Evolutionary conservation across 208 protist genomes (phyloP), one percentile per base, ranked within the genome.

Genomic region (Blechomonas ayalai): DNA sequence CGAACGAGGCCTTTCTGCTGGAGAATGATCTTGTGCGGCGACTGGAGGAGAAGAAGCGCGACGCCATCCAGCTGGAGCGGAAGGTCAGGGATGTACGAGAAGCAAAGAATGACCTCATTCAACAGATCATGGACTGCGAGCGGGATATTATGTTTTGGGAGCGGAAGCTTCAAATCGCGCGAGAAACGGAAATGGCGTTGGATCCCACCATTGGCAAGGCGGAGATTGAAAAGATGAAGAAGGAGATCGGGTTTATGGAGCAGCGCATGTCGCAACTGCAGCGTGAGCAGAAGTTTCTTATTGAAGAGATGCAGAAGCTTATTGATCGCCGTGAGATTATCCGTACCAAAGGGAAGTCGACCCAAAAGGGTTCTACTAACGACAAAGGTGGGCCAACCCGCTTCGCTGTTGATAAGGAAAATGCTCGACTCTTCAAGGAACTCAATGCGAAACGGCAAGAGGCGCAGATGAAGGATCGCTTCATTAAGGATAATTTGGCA

Each of bases 81-180:
- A 90, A 93, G 38, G 77, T 97, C 8, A 77, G 85, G 20, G 80
- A 88, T 19, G 76, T 75, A 19, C 47, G 71, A n/a, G 55, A 81
- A 31, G 52, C 63, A 25, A 96, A 97, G 70, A 46, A 63, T 2
- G 72, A 89, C 24, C 43, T 96, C 8, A 22, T 95, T 16, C 60
- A 95, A 43, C 78, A 95, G 32, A 84, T 96, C 34, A 61, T 97
- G 43, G 76, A 92, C 36, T 89, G 82, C 39, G 90, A 97, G 69
- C 66, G 90, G 4, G 84, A 97, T 62, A 93, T 97, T 33, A 88
- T 97, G 73, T 88, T 96, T 49, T 97, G 93, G 92, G 88, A 98
- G 51, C 72, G 92, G 41, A 98, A 98, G 67, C 95, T 98, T 50
- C 86, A 97, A 40, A 72, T 98, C 12, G 87, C 90, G 25, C 89